Percentiles rank a stretch among this genome's conserved stretches.
Evolutionary conservation across 352 stramenopile species (phyloP).

Genomic region (Plasmopara halstedii): DNA sequence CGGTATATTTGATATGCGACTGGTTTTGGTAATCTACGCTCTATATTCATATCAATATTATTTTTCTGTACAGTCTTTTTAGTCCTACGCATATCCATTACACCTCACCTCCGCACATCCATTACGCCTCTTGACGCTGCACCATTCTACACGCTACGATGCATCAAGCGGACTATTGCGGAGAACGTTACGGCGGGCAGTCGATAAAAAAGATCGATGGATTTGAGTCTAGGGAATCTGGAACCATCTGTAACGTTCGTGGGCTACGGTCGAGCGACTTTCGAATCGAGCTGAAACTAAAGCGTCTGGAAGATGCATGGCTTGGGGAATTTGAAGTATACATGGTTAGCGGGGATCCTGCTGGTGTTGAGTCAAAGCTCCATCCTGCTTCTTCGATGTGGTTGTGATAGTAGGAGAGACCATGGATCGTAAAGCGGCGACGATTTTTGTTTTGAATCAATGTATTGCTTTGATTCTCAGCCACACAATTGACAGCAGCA

Average conservation of each 20-base stretch:
- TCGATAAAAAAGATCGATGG: slow-evolving; percentile 33
- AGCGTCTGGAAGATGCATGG: slow-evolving; percentile 3
- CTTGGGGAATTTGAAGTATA: slow-evolving; percentile 4
- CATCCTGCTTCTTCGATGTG: slow-evolving; percentile 7
- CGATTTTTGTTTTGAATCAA: slow-evolving; percentile 18
- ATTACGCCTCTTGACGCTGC: no score
- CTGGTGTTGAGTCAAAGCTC: slow-evolving; percentile 9
- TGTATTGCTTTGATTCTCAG: slow-evolving; percentile 13
- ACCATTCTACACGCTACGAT: no score
- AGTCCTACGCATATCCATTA: no score
- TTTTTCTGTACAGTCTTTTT: no score
- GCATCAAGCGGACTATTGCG: no score
- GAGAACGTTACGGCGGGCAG: slow-evolving; percentile 27
- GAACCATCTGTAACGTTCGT: slow-evolving; percentile 3
- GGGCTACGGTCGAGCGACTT: slow-evolving; percentile 4
- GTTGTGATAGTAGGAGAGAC: slow-evolving; percentile 13
- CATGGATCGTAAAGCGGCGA: slow-evolving; percentile 25
- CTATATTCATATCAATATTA: no score
- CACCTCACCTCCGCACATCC: no score
- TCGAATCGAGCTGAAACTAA: slow-evolving; percentile 6
- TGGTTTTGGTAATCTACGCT: no score
- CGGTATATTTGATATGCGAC: no score
- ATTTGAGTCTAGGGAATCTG: slow-evolving; percentile 9
- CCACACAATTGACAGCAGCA: slow-evolving; percentile 2
- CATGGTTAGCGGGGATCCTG: slow-evolving; percentile 11